phyloP scores from a whole-genome alignment of 805 yeast genomes.

The Wickerhamiella spandovensis region DNA sequence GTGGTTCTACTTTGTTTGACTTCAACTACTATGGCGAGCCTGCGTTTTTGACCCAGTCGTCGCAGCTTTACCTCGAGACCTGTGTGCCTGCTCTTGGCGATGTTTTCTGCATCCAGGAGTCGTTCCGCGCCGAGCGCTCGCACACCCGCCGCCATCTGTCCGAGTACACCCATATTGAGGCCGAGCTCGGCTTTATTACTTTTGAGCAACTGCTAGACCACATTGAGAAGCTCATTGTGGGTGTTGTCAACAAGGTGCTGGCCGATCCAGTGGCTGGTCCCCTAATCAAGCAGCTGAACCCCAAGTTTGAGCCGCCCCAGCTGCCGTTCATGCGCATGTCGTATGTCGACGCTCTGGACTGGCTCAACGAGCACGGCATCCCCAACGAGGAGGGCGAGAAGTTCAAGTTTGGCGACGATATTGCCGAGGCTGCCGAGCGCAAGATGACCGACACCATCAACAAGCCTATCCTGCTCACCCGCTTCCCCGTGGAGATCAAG shows the following conservation, averaged over 20 bases:
- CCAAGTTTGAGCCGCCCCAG: constrained; percentile 69
- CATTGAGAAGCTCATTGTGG: constrained; percentile 65
- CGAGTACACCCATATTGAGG: constrained; percentile 95
- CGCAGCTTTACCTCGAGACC: constrained; percentile 93
- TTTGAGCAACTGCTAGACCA: constrained; percentile 81
- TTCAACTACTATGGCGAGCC: constrained; percentile 94
- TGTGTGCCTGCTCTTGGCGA: constrained; percentile 94
- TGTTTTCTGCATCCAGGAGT: constrained; percentile 93
- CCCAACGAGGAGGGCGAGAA: constrained; percentile 88
- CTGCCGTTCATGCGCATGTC: constrained; percentile 85
- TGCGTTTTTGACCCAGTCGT: constrained; percentile 91
- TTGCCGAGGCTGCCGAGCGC: constrained; percentile 99
- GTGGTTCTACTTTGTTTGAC: constrained; percentile 91
- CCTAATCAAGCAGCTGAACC: constrained; percentile 81
- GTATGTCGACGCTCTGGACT: constrained; percentile 79
- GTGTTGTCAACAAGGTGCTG: constrained; percentile 57
- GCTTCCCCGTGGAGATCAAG: constrained; percentile 95
- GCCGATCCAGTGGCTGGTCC: constrained; percentile 92
- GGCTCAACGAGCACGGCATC: constrained; percentile 93
- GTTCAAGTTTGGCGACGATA: constrained; percentile 96
- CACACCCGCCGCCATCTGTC: constrained; percentile 97
- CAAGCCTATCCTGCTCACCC: constrained; percentile 78
- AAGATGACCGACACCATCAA: constrained; percentile 94
- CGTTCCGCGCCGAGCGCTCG: constrained; percentile 97
- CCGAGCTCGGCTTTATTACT: constrained; percentile 75